phyloP scores from a whole-genome alignment of 495 filamentous ascomycete species.

The Sordaria brevicollis region DNA sequence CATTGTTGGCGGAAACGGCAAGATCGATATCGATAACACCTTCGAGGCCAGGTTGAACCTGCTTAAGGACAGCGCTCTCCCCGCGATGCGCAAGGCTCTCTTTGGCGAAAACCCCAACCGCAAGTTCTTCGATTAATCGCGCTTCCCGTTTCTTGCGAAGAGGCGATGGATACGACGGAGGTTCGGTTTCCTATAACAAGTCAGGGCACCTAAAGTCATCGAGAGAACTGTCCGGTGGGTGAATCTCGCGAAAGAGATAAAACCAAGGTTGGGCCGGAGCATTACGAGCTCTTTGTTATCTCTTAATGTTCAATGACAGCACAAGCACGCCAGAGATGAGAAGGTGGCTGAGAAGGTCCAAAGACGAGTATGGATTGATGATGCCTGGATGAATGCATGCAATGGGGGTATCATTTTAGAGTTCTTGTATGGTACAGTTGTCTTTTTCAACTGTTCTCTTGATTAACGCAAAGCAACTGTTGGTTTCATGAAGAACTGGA shows the following conservation, averaged over 20 bases:
- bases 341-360: background rate
- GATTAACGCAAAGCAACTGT: background rate
- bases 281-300: background rate
- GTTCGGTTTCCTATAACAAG: background rate
- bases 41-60: conserved; percentile 84
- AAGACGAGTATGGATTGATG: background rate
- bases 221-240: background rate
- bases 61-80: conserved; percentile 73
- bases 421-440: background rate
- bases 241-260: background rate
- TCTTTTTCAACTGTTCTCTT: background rate
- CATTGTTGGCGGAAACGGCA: conserved; percentile 74
- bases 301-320: background rate
- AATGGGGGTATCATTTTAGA: background rate
- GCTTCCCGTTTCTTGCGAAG: background rate
- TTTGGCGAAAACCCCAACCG: conserved; percentile 91
- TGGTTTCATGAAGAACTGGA: background rate
- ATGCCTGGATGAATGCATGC: background rate
- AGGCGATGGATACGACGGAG: background rate
- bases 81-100: conserved; percentile 69
- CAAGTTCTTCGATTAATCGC: conserved; percentile 76
- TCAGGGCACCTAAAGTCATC: background rate
- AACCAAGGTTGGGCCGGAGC: background rate
- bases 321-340: background rate
- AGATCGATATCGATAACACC: conserved; percentile 98